These are phyloP conservation scores for Rosa persica DNA, from an alignment of 306 rosid genomes.

Conservation along the genomic window DNA sequence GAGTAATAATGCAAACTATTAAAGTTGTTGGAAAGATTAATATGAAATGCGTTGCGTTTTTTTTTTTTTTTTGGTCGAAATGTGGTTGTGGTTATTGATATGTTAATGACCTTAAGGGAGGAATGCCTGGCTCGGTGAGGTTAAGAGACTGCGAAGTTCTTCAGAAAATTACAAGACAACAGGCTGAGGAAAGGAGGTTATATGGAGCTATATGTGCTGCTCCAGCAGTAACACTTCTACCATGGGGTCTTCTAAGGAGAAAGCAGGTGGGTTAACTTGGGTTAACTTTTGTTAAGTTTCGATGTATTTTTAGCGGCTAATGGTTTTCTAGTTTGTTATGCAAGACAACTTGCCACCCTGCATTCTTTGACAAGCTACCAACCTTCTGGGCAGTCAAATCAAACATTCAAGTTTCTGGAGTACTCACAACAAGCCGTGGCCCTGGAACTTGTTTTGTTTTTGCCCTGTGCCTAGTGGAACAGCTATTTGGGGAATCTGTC, in stretches of 20 bases:
- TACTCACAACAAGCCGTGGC: constrained; percentile 91
- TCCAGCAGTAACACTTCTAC: constrained; percentile 91
- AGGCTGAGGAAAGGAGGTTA: constrained; percentile 79
- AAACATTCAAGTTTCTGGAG: constrained; percentile 79
- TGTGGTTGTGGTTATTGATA: not conserved
- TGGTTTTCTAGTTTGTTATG: constrained; percentile 48
- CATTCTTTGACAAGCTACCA: constrained; percentile 85
- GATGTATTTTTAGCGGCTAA: constrained; percentile 39
- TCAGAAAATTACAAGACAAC: constrained; percentile 64
- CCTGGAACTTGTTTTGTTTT: constrained; percentile 83
- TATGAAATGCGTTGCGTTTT: not conserved
- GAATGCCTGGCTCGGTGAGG: constrained; percentile 95
- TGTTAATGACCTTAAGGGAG: constrained; percentile 54
- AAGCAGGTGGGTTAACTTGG: constrained; percentile 59
- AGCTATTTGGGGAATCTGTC: constrained; percentile 74
- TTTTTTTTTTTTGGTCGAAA: not conserved
- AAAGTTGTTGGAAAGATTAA: not conserved
- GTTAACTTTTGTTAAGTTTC: constrained; percentile 14
- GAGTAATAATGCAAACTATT: not conserved
- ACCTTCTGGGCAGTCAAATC: constrained; percentile 94
- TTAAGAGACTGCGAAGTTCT: constrained; percentile 75
- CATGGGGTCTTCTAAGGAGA: constrained; percentile 87
- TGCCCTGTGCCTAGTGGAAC: constrained; percentile 82
- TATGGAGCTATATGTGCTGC: constrained; percentile 97
- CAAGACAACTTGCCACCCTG: constrained; percentile 94